Base-by-base conservation (phyloP, 2,329 filamentous ascomycete genomes). In the Ascocoryne sarcoides region DNA sequence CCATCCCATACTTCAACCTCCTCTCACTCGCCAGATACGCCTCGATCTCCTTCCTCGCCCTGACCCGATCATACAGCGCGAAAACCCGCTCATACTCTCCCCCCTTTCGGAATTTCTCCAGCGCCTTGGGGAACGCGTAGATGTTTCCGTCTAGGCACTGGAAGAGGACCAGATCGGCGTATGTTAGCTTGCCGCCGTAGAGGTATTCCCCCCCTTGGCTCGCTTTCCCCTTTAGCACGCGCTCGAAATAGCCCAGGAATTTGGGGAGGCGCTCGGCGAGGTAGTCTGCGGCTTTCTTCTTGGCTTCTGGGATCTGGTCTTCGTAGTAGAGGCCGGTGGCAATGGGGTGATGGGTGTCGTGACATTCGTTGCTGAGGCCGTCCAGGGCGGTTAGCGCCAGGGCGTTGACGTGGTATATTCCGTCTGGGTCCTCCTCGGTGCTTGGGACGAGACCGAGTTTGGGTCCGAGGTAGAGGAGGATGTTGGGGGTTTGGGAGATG, bases 291-390 rank as follows among this genome's bases (percentile, higher is more conserved):
- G 74, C 69, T 46, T 69, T 73, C 43, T 66, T 68, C 54, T 77
- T 62, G 12, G 77, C 68, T 57, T 85, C 84, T 0, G 68, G 64
- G 58, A 81, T 85, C 62, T 90, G 84, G 18, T 88, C 81, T 54
- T 87, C 82, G 53, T 88, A 90, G 58, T 79, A 82, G 4, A 72
- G 57, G 1, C 60, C 56, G 0, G 64, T 55, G 2, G 74, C 69
- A 37, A 86, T 65, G 1, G 84, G 84, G 54, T 90, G 84, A 58
- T 90, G 84, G 18, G 75, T 78, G 52, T 89, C 82, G 57, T 89
- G 84, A 1, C 76, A 60, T 62, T 89, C 84, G 49, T 81, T 78
- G 53, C 74, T 75, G 34, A 89, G 60, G 4, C 47, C 47, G 52
- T 90, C 84, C 14, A 89, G 62, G 1, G 82, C 79, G 3, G 84